Base-by-base conservation (phyloP, 306 rosid species). In the Trichosanthes truncata region DNA sequence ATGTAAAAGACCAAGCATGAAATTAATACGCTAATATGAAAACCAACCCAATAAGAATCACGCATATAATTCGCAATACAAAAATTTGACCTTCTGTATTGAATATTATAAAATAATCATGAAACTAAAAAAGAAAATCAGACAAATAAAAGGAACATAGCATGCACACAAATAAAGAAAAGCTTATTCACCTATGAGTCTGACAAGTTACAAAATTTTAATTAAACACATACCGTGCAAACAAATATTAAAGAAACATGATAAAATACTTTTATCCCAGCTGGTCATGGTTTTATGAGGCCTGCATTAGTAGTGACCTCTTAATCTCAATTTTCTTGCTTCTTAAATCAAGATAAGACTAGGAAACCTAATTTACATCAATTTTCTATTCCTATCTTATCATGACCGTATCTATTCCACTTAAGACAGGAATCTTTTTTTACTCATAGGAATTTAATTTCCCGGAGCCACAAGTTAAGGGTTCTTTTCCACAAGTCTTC, bases 1-100 rank as follows among this genome's bases (percentile, higher is more conserved):
- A 81, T 55, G 78, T 78, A 74, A 49, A 33, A 78, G 17, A 73
- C 67, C 51, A 76, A 55, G 84, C 52, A 78, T 73, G 49, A 87
- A 78, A 65, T 49, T 7, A 77, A 53, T 49, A 35, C 10, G 33
- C 17, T 25, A 60, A 83, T 69, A 61, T 36, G 77, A 33, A 65
- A 80, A 73, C 78, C 74, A 40, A 49, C 76, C 55, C 46, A 56
- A 77, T 38, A 41, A 55, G 82, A 82, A 79, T 55, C 48, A 78
- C 4, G 2, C n/a, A 60, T 21, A 41, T n/a, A 59, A 60, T 18
- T 8, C 11, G 21, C 36, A 77, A 36, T 73, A 21, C 25, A 21
- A 35, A 48, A 4, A 12, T 14, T 48, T 48, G 33, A 26, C 23
- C 26, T 51, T 26, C 79, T 36, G 3, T 48, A 20, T 29, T 75